Evolutionary conservation across 1,139 yeast species (phyloP).

Genomic region (Taphrina flavorubra): DNA sequence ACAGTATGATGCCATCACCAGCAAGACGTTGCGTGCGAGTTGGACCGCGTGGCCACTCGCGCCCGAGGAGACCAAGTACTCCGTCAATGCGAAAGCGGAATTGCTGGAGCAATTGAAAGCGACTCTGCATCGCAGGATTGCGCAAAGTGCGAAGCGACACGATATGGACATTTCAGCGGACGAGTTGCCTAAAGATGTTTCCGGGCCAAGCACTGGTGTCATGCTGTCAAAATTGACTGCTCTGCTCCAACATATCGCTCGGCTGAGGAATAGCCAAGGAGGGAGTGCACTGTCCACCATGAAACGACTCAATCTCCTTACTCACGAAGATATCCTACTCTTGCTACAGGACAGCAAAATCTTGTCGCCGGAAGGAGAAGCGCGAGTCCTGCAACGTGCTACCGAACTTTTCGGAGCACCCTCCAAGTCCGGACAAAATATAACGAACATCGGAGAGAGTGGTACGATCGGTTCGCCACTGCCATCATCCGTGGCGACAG

Average conservation of each 20-base stretch:
- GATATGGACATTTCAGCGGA: conserved; percentile 10
- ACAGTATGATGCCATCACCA: neutral
- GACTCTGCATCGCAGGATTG: neutral
- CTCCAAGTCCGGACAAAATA: neutral
- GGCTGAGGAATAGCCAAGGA: conserved; percentile 5
- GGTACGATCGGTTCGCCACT: neutral
- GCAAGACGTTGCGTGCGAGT: neutral
- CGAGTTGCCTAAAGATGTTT: conserved; percentile 6
- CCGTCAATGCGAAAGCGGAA: neutral
- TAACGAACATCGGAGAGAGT: neutral
- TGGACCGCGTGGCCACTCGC: conserved; percentile 29
- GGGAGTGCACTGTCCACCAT: conserved; percentile 2
- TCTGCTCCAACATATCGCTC: conserved; percentile 1
- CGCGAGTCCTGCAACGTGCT: neutral
- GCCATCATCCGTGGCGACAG: neutral
- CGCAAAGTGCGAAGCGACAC: neutral
- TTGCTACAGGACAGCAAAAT: neutral
- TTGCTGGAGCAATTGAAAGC: conserved; percentile 7
- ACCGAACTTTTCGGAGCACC: conserved; percentile 2
- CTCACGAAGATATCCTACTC: neutral
- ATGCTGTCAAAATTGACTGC: neutral
- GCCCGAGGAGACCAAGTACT: conserved; percentile 6
- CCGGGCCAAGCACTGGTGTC: neutral
- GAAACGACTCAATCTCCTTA: conserved; percentile 1
- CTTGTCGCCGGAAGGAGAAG: neutral